Evolutionary conservation across 306 rosid genomes (phyloP), one percentile per base, ranked within the genome.

Genomic region (Pterocarpus santalinus): DNA sequence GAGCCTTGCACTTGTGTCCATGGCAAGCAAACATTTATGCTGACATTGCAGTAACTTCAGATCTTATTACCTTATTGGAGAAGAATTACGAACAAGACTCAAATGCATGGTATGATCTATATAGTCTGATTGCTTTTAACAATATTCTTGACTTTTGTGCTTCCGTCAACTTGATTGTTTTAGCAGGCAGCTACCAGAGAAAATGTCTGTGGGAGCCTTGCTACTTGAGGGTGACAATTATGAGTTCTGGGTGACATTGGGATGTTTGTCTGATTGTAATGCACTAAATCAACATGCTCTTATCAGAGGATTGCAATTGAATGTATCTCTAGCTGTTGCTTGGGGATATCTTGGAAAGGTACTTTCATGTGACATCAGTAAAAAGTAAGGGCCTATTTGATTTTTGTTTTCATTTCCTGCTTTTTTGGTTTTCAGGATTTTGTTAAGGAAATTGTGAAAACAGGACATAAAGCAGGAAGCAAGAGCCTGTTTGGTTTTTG

Each of bases 311-410:
- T 87, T 95, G 81, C 98, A 95, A 74, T 85, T 92, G 87, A 91
- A 95, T 78, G 92, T 79, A 52, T 92, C 98, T 81, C 80, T 89
- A 67, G 97, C 97, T 88, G 82, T 84, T 84, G 97, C 91, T 34
- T 95, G 97, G 98, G 95, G 94, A 75, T 90, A 89, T 87, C 92
- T 95, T 67, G 98, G 98, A 83, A 91, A 91, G 97, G 98, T 93
- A 91, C 44, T 63, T 87, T 86, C 87, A 73, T 16, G 51, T 82
- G 75, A 58, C 68, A 36, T 78, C 12, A 2, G 38, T 69, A 72
- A 65, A 65, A 35, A 57, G 32, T 69, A 22, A 22, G 28, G 28
- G 28, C 28, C 28, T 22, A 22, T 22, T 22, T 22, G 28, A 22
- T 22, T 22, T 22, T 22, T 0, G 28, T 22, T 22, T 22, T 22